Evolutionary conservation across 345 rosid genomes (phyloP).

Genomic region (Noccaea caerulescens): DNA sequence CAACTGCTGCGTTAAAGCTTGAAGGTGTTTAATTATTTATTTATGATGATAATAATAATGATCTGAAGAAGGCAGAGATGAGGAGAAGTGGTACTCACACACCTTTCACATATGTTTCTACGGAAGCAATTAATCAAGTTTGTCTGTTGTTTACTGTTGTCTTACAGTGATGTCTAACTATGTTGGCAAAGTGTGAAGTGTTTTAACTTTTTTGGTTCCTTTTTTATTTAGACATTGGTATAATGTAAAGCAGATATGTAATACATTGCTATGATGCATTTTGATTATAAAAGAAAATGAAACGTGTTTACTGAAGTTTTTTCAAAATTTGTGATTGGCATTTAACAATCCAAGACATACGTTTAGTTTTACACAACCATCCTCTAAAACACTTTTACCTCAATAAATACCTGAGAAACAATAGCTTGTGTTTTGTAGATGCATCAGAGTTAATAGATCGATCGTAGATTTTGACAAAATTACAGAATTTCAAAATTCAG

Average conservation of each 20-base stretch:
- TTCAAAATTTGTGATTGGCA: background rate
- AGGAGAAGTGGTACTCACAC: constrained; percentile 29
- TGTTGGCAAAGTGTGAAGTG: constrained; percentile 26
- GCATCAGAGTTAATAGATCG: background rate
- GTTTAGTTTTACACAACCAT: background rate
- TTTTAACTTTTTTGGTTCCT: background rate
- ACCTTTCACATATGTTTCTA: constrained; percentile 21
- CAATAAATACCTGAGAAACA: background rate
- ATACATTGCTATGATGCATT: background rate
- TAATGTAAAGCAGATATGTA: constrained; percentile 10
- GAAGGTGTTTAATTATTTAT: constrained; percentile 24
- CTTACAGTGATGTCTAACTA: constrained; percentile 26
- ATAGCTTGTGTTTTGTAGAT: background rate
- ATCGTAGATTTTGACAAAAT: background rate
- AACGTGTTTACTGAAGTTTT: background rate
- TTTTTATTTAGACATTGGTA: background rate
- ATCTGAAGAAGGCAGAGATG: constrained; percentile 20
- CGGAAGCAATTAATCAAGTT: constrained; percentile 13
- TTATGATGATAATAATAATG: constrained; percentile 14
- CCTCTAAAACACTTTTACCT: background rate
- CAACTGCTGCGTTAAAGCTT: constrained; percentile 82
- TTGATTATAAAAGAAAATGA: background rate
- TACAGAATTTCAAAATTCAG: too few species aligned
- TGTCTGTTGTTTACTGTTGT: constrained; percentile 25
- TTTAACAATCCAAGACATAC: background rate